Base-by-base conservation (phyloP, 2,329 filamentous ascomycete species). In the Ceratocystis colombiana region DNA sequence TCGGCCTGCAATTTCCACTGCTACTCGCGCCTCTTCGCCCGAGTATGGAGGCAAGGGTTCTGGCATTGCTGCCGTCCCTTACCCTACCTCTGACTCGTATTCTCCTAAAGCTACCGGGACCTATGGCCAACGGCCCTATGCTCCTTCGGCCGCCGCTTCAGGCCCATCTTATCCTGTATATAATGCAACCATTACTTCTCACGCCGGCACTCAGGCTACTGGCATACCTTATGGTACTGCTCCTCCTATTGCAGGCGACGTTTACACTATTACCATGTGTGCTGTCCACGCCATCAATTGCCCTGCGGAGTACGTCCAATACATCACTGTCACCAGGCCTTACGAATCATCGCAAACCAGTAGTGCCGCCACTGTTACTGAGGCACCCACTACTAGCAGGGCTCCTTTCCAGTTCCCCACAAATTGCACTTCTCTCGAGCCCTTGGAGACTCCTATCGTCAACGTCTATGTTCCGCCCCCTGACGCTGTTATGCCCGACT, bases 231-330 rank as follows among this genome's bases (percentile, higher is more conserved):
- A 45, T 44, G 55, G 48, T 6, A 62, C 57, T 25, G 50, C 41
- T 20, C 12, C 53, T 22, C 67, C 53, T 37, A 62, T 53, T 37
- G 46, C 70, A 37, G 66, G 72, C 33, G 69, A 68, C 20, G 73
- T 72, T 28, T 72, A 71, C 69, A 73, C 72, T 30, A 68, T 77
- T 44, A 77, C 76, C 25, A 72, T 71, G 66, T 78, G 76, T 66
- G 74, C 73, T 63, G 73, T 72, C 48, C 71, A 72, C 2, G 74
- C 75, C 20, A 68, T 74, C 68, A 77, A 78, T 74, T 78, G 76
- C 72, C 76, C 76, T 28, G 72, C 74, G 48, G 71, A 72, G 20
- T 75, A 74, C 73, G 71, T 71, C 65, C 73, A 75, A 41, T 71
- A 72, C 45, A 70, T 73, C 28, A 74, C 72, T 37, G 66, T 77